These are phyloP conservation scores for Trichosporon asahii DNA, from an alignment of 1,284 basidiomycete species.

Conservation along the genomic window DNA sequence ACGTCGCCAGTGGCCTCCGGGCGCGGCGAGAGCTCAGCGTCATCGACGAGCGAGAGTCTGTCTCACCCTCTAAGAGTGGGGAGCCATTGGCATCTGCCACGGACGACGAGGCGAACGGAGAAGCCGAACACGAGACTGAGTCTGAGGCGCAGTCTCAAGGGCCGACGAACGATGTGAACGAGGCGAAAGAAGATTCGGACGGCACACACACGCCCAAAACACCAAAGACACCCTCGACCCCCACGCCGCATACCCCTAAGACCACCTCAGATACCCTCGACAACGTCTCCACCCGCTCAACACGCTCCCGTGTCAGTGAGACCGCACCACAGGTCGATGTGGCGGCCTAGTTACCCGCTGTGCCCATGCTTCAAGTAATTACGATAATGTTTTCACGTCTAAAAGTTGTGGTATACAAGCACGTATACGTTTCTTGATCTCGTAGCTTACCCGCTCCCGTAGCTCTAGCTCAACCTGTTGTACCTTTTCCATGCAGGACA, in stretches of 20 bases:
- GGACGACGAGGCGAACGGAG: background rate
- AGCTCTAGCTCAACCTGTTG: constrained; percentile 7
- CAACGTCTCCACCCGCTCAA: background rate
- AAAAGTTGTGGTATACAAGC: constrained; percentile 2
- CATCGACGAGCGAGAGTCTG: constrained; percentile 42
- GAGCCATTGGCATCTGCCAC: background rate
- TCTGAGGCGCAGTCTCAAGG: background rate
- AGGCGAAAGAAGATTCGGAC: background rate
- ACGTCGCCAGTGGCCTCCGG: constrained; percentile 23
- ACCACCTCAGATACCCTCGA: background rate
- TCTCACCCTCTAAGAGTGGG: constrained; percentile 7
- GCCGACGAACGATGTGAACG: background rate
- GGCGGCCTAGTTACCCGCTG: background rate
- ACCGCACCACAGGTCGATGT: background rate
- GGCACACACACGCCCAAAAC: background rate
- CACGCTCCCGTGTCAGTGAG: background rate
- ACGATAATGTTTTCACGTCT: background rate
- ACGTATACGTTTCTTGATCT: background rate
- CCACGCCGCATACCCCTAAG: background rate
- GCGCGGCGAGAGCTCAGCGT: constrained; percentile 47
- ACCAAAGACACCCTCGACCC: background rate
- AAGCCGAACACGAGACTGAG: background rate
- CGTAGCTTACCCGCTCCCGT: background rate
- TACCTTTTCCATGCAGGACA: constrained; percentile 13
- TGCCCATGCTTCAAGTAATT: background rate